phyloP scores from a whole-genome alignment of 169 alveolate species.

The Plasmodium ovale region DNA sequence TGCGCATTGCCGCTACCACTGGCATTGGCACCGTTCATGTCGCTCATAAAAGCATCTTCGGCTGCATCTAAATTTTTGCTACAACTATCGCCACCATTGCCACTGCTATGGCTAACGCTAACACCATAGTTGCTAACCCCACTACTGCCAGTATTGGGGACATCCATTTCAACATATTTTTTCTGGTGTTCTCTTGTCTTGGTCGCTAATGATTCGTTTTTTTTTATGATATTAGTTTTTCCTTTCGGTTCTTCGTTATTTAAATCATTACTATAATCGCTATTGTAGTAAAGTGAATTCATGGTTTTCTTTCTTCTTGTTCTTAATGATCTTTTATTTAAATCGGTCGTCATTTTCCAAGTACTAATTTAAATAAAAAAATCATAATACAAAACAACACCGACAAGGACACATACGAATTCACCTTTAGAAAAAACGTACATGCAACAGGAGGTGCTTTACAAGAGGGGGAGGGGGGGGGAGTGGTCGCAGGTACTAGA shows the following conservation, averaged over 20 bases:
- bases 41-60: neutral
- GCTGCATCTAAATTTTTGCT: neutral
- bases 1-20: neutral
- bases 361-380: neutral
- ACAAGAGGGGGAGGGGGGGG: no score
- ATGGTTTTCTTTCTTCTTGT: slow-evolving; percentile 71
- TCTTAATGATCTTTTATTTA: slow-evolving; percentile 67
- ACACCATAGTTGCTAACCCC: no score
- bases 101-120: neutral
- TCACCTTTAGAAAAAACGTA: slow-evolving; percentile 5
- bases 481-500: no score
- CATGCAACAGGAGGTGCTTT: neutral
- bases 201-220: slow-evolving; percentile 5
- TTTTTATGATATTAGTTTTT: slow-evolving; percentile 23
- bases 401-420: neutral
- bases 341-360: slow-evolving; percentile 57
- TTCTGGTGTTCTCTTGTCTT: slow-evolving; percentile 33
- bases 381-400: neutral
- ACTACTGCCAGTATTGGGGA: no score
- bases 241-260: slow-evolving; percentile 53
- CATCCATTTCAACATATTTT: slow-evolving; percentile 25
- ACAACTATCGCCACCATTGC: neutral
- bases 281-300: slow-evolving; percentile 67
- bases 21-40: neutral
- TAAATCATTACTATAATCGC: slow-evolving; percentile 73